Percentiles rank a stretch among this genome's conserved stretches.
These are phyloP conservation scores for Pichia membranifaciens DNA, from an alignment of 805 yeast species.

Conservation along the genomic window DNA sequence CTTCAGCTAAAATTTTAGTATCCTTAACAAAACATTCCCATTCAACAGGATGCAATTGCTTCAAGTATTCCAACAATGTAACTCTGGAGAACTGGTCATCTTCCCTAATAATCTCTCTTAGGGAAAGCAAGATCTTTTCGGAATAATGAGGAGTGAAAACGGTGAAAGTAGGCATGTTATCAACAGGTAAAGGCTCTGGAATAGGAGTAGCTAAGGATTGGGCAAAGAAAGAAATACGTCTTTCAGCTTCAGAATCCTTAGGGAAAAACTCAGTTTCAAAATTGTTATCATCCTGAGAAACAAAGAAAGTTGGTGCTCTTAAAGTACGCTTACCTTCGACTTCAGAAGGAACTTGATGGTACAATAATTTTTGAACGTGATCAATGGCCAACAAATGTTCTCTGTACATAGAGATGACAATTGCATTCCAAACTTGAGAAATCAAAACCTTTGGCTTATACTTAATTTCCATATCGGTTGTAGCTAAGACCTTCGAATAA, in stretches of 20 bases:
- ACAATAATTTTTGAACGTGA: constrained; percentile 93
- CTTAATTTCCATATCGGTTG: constrained; percentile 98
- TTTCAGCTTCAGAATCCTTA: constrained; percentile 94
- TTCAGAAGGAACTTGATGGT: constrained; percentile 98
- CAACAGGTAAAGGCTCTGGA: constrained; percentile 98
- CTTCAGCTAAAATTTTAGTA: constrained; percentile 91
- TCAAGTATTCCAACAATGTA: constrained; percentile 86
- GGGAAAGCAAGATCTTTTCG: constrained; percentile 88
- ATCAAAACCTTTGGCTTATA: constrained; percentile 97
- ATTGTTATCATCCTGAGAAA: constrained; percentile 92
- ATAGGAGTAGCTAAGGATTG: constrained; percentile 98
- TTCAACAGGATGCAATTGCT: constrained; percentile 92
- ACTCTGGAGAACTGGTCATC: constrained; percentile 96
- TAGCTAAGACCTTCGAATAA: constrained; percentile 94
- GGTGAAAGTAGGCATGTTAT: constrained; percentile 98
- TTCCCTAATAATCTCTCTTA: constrained; percentile 93
- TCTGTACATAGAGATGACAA: constrained; percentile 98
- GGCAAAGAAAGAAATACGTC: constrained; percentile 99
- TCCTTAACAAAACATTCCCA: constrained; percentile 98
- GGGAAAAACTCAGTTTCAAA: constrained; percentile 98
- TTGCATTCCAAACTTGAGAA: constrained; percentile 98
- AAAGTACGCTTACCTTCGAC: constrained; percentile 97
- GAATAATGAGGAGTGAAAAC: constrained; percentile 94
- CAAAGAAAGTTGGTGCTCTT: constrained; percentile 98
- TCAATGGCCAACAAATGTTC: constrained; percentile 97